These are phyloP conservation scores for Suillus alpinus DNA, from an alignment of 768 basidiomycete genomes.

Conservation along the genomic window DNA sequence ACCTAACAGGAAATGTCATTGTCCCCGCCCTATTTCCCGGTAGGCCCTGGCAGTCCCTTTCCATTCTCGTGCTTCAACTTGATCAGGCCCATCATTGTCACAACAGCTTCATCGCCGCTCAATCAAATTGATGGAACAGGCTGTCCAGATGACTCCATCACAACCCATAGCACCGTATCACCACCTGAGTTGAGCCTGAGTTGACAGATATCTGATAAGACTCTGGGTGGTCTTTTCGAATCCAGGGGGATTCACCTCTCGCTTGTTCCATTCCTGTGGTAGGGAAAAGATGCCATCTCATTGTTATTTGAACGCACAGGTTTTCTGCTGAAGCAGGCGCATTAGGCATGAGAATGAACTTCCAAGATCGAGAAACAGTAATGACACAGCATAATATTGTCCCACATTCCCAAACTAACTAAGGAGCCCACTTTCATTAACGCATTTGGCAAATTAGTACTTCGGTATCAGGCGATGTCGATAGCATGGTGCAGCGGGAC, in stretches of 20 bases:
- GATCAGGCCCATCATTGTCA: background rate
- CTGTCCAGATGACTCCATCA: background rate
- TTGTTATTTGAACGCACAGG: background rate
- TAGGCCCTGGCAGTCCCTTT: background rate
- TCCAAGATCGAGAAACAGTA: background rate
- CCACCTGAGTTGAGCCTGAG: background rate
- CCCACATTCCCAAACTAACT: slow-evolving; percentile 9
- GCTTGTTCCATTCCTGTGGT: background rate
- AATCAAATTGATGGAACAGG: background rate
- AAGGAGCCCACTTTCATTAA: slow-evolving; percentile 28
- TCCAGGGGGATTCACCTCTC: background rate
- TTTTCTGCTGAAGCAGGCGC: background rate
- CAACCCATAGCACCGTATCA: background rate
- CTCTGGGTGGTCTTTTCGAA: background rate
- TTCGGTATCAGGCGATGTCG: slow-evolving; percentile 33
- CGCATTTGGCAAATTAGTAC: slow-evolving; percentile 27
- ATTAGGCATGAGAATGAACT: background rate
- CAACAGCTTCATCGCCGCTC: background rate
- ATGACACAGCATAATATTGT: too few species aligned
- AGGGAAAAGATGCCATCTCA: background rate
- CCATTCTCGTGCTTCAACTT: background rate
- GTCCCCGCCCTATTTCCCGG: background rate
- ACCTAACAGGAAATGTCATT: background rate
- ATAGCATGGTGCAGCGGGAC: slow-evolving; percentile 45
- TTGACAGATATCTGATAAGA: background rate